Conservation (phyloP, 2,329 filamentous ascomycete genomes). For the Penicillium capsulatum region DNA sequence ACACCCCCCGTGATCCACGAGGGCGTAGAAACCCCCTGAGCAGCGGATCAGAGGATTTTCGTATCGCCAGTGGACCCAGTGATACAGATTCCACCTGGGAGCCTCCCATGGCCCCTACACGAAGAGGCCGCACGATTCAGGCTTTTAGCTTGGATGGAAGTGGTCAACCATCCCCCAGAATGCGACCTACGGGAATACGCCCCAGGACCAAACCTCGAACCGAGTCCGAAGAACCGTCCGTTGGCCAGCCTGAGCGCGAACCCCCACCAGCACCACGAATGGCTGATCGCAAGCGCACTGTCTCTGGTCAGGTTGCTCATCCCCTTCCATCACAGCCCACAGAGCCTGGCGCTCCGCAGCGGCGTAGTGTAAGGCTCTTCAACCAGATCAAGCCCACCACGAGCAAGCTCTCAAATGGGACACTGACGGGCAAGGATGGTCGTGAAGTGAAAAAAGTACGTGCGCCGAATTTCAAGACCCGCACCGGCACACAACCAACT, state of each 20-base stretch:
- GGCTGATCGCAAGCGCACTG: slow-evolving; percentile 76
- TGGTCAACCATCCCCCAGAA: slow-evolving; percentile 59
- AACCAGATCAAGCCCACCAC: slow-evolving; percentile 63
- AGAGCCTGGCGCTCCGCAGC: slow-evolving; percentile 60
- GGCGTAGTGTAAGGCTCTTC: slow-evolving; percentile 70
- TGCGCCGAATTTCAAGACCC: slow-evolving; percentile 66
- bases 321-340: slow-evolving; percentile 53
- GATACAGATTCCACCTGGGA: slow-evolving; percentile 38
- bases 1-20: slow-evolving; percentile 45
- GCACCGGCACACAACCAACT: slow-evolving; percentile 61
- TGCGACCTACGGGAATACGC: slow-evolving; percentile 52
- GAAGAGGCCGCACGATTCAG: slow-evolving; percentile 54
- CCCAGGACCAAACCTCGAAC: slow-evolving; percentile 40
- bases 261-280: slow-evolving; percentile 32
- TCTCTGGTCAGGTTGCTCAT: slow-evolving; percentile 71
- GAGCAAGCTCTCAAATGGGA: slow-evolving; percentile 58
- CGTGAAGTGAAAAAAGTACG: slow-evolving; percentile 81
- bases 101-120: slow-evolving; percentile 41
- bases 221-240: slow-evolving; percentile 39
- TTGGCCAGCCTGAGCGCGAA: slow-evolving; percentile 32
- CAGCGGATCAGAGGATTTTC: slow-evolving; percentile 41
- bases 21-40: slow-evolving; percentile 61
- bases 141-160: slow-evolving; percentile 48
- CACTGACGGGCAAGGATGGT: slow-evolving; percentile 57
- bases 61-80: slow-evolving; percentile 29